phyloP scores from a whole-genome alignment of 2,329 filamentous ascomycete species.

The Magnaporthales sp. region DNA sequence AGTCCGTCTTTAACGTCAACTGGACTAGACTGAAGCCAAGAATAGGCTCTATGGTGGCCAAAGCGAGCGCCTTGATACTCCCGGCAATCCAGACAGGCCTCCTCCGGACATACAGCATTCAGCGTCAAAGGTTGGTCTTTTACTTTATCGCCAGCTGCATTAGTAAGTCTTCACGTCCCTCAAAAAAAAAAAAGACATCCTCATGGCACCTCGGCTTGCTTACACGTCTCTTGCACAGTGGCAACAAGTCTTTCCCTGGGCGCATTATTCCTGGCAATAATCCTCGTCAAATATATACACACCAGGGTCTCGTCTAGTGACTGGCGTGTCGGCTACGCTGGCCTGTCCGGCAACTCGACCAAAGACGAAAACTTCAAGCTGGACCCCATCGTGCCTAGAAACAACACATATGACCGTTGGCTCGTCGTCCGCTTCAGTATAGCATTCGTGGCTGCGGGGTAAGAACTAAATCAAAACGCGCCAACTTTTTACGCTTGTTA shows the following conservation, averaged over 20 bases:
- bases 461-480: background rate
- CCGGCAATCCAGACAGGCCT: constrained; percentile 25
- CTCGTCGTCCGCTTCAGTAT: constrained; percentile 35
- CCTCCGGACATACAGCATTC: constrained; percentile 19
- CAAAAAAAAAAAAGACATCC: too few relatives aligned
- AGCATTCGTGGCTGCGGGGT: constrained; percentile 31
- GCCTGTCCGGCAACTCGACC: constrained; percentile 9
- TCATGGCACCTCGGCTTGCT: background rate
- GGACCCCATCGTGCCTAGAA: constrained; percentile 9
- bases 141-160: constrained; percentile 26
- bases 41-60: constrained; percentile 19
- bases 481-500: too few relatives aligned
- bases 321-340: constrained; percentile 23
- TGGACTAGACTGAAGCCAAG: constrained; percentile 15
- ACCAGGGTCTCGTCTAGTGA: constrained; percentile 22
- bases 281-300: constrained; percentile 30
- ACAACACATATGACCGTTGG: constrained; percentile 34
- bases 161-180: constrained; percentile 19
- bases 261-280: constrained; percentile 26
- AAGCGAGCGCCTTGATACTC: constrained; percentile 24
- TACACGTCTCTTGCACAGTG: constrained; percentile 20
- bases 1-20: constrained; percentile 18
- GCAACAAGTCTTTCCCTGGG: constrained; percentile 27
- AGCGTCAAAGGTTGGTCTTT: constrained; percentile 18
- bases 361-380: background rate